phyloP scores from a whole-genome alignment of 306 rosid species.

The Lathyrus tuberosus region DNA sequence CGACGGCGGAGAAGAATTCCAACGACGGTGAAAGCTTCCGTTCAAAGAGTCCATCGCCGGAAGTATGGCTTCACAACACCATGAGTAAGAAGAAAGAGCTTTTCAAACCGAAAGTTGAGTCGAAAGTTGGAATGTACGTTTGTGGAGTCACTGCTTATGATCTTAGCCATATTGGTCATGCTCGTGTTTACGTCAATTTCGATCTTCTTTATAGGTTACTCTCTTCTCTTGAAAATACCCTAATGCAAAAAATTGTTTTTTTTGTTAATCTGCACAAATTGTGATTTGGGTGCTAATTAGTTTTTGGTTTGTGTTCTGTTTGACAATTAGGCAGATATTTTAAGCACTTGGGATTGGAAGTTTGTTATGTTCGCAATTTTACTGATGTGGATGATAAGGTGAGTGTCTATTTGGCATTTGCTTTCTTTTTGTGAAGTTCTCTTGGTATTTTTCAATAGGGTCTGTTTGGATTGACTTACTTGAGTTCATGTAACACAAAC shows the following conservation, averaged over 20 bases:
- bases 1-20: conserved; percentile 23
- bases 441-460: no score
- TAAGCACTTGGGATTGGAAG: conserved; percentile 85
- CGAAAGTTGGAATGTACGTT: conserved; percentile 89
- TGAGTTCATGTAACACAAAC: no score
- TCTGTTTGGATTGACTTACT: no score
- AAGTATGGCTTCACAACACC: conserved; percentile 82
- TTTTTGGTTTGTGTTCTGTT: conserved; percentile 32
- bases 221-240: conserved; percentile 12
- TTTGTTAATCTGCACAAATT: background rate
- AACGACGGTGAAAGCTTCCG: conserved; percentile 2
- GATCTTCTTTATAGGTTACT: conserved; percentile 87
- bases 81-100: conserved; percentile 71
- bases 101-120: conserved; percentile 73
- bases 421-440: no score
- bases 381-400: conserved; percentile 99
- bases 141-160: conserved; percentile 97
- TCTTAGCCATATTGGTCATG: conserved; percentile 97
- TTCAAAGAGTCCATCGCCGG: conserved; percentile 40
- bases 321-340: conserved; percentile 85
- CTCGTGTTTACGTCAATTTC: conserved; percentile 92
- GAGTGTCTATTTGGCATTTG: conserved; percentile 36
- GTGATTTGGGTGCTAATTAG: conserved; percentile 35
- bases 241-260: background rate
- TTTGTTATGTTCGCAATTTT: conserved; percentile 86